Conservation (phyloP, 2,329 filamentous ascomycete species). For the Kalaharituber pfeilii region DNA sequence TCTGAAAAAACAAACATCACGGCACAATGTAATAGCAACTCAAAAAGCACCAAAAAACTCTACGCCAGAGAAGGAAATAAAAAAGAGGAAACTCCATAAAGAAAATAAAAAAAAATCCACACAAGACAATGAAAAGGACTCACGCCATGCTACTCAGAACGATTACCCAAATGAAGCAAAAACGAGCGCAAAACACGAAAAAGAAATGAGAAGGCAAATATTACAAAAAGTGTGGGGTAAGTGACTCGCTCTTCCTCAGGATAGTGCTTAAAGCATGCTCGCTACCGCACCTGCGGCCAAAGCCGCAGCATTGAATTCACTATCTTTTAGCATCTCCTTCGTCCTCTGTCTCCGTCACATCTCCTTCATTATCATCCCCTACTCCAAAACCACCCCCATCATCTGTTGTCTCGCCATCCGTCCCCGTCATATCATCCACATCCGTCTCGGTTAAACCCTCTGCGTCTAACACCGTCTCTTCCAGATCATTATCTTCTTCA, state of each 20-base stretch:
- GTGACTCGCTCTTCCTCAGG: background rate
- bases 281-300: background rate
- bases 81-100: background rate
- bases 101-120: background rate
- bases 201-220: background rate
- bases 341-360: background rate
- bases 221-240: background rate
- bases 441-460: background rate
- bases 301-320: background rate
- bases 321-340: background rate
- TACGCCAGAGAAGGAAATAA: background rate
- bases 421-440: background rate
- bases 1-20: no score
- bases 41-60: no score
- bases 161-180: no score
- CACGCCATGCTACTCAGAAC: no score
- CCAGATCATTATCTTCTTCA: conserved; percentile 12
- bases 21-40: no score
- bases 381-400: background rate
- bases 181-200: no score
- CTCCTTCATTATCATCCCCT: background rate
- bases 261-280: background rate
- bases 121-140: no score
- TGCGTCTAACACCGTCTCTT: background rate
- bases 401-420: background rate